Percentiles rank a stretch among this genome's conserved stretches.
phyloP scores from a whole-genome alignment of 2,329 filamentous ascomycete species.

The Aspergillus jensenii region DNA sequence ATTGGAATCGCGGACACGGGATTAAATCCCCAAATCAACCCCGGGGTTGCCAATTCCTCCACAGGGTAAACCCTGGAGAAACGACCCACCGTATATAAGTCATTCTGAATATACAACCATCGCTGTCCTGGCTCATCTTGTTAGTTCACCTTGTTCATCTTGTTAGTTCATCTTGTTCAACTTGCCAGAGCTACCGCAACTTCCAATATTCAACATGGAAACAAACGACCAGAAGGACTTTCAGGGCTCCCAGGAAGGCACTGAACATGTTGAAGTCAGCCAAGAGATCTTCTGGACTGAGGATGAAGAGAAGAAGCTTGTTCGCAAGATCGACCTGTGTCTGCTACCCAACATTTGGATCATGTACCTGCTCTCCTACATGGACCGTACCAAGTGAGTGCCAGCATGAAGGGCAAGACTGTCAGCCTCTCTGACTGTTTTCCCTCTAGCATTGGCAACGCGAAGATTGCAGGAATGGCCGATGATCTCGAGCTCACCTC shows the following conservation, averaged over 20 bases:
- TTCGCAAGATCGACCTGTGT: background rate
- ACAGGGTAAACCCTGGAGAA: too few species aligned
- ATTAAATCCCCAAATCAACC: too few species aligned
- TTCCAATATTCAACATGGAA: background rate
- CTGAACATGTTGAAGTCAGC: background rate
- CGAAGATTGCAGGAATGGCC: background rate
- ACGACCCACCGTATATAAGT: too few species aligned
- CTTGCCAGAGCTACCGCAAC: background rate
- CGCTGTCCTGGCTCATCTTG: background rate
- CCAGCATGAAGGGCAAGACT: too few species aligned
- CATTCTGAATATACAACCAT: background rate
- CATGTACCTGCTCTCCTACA: conserved; percentile 4
- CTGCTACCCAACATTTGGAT: conserved; percentile 3
- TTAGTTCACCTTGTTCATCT: background rate
- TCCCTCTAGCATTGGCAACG: background rate
- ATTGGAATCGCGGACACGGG: too few species aligned
- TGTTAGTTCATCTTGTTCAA: background rate
- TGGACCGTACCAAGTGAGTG: conserved; percentile 2
- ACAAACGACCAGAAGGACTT: background rate
- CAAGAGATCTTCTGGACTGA: conserved; percentile 4
- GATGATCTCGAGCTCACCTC: background rate
- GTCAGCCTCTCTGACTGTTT: too few species aligned
- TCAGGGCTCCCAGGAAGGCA: background rate
- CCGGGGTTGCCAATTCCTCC: too few species aligned
- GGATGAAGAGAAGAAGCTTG: conserved; percentile 1